A percentile compares a stretch with the other conserved stretches of the same genome.
These are phyloP conservation scores for Dryas integrifolia DNA, from an alignment of 331 rosid species.

Conservation along the genomic window DNA sequence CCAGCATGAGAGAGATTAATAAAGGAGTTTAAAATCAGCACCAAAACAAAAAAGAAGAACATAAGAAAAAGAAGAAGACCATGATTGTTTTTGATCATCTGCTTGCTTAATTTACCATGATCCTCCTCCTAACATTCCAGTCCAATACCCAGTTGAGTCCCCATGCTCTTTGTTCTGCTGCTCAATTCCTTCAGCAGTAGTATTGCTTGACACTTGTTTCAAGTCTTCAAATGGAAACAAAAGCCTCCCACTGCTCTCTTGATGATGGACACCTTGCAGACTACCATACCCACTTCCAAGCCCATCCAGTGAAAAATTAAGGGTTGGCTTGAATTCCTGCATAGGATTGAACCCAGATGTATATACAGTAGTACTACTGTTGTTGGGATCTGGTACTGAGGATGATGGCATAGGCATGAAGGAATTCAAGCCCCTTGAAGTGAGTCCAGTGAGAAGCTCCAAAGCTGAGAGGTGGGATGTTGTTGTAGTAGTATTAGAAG, in stretches of 20 bases:
- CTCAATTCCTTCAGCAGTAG: conserved; percentile 22
- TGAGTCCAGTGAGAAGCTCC: conserved; percentile 61
- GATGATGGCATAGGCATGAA: conserved; percentile 43
- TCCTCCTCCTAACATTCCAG: conserved; percentile 75
- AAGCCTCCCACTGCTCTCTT: conserved; percentile 39
- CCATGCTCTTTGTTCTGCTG: conserved; percentile 48
- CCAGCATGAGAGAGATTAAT: conserved; percentile 31
- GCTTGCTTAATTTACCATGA: conserved; percentile 49
- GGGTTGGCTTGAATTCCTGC: conserved; percentile 57
- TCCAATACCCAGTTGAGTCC: conserved; percentile 66
- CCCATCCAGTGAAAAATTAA: conserved; percentile 66
- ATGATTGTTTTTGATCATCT: neutral
- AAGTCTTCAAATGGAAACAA: conserved; percentile 67
- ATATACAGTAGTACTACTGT: conserved; percentile 16
- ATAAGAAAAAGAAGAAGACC: neutral
- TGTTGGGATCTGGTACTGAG: conserved; percentile 35
- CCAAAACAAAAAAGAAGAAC: neutral
- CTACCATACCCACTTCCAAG: conserved; percentile 40
- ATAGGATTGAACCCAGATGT: conserved; percentile 40
- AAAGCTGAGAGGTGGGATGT: conserved; percentile 52
- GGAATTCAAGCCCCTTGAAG: conserved; percentile 51
- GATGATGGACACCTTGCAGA: conserved; percentile 32
- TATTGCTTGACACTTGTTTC: conserved; percentile 38
- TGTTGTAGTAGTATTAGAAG: conserved; percentile 15
- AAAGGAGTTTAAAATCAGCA: conserved; percentile 24